phyloP scores from a whole-genome alignment of 331 rosid genomes.

The Arachis monticola region DNA sequence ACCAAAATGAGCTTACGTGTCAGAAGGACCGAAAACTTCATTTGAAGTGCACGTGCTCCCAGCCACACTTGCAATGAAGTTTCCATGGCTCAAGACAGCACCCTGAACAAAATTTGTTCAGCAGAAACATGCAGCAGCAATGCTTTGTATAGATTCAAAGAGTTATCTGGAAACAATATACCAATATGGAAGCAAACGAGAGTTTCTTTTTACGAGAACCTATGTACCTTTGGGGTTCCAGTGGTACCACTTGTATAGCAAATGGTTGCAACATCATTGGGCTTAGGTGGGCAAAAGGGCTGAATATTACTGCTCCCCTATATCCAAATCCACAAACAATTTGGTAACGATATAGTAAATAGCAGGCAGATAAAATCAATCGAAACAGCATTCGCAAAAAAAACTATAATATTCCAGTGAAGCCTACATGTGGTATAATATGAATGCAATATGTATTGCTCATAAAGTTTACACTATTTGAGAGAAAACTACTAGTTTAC shows the following conservation, averaged over 20 bases:
- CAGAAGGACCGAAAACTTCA: constrained; percentile 71
- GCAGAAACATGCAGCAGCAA: constrained; percentile 33
- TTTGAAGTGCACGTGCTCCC: constrained; percentile 52
- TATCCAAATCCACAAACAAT: constrained; percentile 44
- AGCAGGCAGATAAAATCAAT: constrained; percentile 32
- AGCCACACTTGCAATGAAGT: constrained; percentile 88
- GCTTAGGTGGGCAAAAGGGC: constrained; percentile 85
- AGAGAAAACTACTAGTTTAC: constrained; percentile 49
- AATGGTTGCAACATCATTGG: constrained; percentile 86
- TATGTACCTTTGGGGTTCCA: constrained; percentile 92
- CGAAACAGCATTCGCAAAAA: constrained; percentile 24
- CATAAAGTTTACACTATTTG: constrained; percentile 35
- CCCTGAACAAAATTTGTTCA: constrained; percentile 65
- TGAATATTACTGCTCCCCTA: constrained; percentile 79
- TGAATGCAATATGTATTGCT: neutral
- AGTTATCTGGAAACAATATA: constrained; percentile 21
- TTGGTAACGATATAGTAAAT: constrained; percentile 26
- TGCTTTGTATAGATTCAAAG: constrained; percentile 18
- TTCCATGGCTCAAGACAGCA: constrained; percentile 85
- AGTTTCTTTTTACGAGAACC: constrained; percentile 12
- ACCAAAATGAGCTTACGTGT: constrained; percentile 64
- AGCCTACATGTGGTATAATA: constrained; percentile 11
- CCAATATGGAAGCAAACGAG: constrained; percentile 36
- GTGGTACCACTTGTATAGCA: constrained; percentile 99
- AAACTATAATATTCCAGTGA: constrained; percentile 27